Conservation (phyloP, 2,329 filamentous ascomycete genomes). For the Aspergillus costaricaensis region DNA sequence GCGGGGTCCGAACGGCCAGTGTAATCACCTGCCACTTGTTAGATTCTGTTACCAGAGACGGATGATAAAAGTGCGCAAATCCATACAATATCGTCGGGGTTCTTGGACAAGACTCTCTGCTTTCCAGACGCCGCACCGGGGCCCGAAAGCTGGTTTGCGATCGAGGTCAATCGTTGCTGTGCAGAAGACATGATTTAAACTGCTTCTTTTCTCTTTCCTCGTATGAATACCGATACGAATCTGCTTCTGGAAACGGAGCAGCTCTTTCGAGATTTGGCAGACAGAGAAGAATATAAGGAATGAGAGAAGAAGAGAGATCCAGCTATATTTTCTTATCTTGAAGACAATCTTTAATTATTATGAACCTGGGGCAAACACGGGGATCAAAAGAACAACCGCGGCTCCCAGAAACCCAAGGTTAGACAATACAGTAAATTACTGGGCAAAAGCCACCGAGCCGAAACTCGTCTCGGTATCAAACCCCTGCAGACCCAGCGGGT, state of each 20-base stretch:
- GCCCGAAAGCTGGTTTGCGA: slow-evolving; percentile 44
- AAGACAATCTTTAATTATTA: neutral
- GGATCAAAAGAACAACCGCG: slow-evolving; percentile 16
- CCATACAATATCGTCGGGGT: slow-evolving; percentile 44
- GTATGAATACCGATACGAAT: neutral
- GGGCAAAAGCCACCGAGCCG: slow-evolving; percentile 9
- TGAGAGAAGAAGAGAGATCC: neutral
- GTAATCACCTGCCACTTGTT: slow-evolving; percentile 40
- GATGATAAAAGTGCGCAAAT: neutral
- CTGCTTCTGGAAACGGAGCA: too few species aligned
- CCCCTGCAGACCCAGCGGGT: neutral
- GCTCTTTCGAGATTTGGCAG: neutral
- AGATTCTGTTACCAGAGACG: neutral
- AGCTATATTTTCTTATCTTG: neutral
- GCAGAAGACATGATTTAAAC: slow-evolving; percentile 38
- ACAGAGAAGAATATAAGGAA: slow-evolving; percentile 1
- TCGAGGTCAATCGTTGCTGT: slow-evolving; percentile 43
- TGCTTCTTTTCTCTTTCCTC: neutral
- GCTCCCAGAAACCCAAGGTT: slow-evolving; percentile 14
- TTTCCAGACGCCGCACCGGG: slow-evolving; percentile 29
- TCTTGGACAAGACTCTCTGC: slow-evolving; percentile 38
- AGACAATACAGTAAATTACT: slow-evolving; percentile 8
- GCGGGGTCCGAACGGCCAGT: slow-evolving; percentile 40
- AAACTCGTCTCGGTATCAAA: slow-evolving; percentile 8
- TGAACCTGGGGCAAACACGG: slow-evolving; percentile 10